These are phyloP conservation scores for Peronosclerospora sorghi DNA, from an alignment of 352 stramenopile species.

Conservation along the genomic window DNA sequence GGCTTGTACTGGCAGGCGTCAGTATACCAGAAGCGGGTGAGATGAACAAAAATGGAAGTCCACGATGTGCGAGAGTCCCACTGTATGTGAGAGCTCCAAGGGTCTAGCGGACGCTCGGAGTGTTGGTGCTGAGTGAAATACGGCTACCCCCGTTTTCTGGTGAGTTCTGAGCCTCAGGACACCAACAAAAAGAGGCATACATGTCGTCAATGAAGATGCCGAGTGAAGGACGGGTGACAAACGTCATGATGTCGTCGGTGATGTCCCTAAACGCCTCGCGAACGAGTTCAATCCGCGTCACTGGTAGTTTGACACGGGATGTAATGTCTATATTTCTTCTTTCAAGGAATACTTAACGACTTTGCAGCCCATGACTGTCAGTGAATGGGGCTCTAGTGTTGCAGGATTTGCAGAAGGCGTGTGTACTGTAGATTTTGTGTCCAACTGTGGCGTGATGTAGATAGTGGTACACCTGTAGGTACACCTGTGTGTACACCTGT, in stretches of 20 bases:
- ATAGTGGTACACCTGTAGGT: too few relatives aligned
- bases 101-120: too few relatives aligned
- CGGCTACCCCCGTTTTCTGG: too few relatives aligned
- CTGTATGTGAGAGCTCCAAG: too few relatives aligned
- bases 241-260: background rate
- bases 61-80: too few relatives aligned
- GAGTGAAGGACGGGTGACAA: background rate
- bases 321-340: constrained; percentile 6
- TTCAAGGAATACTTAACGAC: constrained; percentile 11
- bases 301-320: constrained; percentile 13
- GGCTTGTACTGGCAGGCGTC: too few relatives aligned
- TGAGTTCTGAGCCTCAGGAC: background rate
- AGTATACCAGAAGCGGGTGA: too few relatives aligned
- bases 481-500: too few relatives aligned
- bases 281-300: constrained; percentile 1
- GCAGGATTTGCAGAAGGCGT: constrained; percentile 3
- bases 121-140: too few relatives aligned
- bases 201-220: background rate
- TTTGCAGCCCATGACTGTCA: constrained; percentile 5
- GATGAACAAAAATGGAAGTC: too few relatives aligned
- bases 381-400: constrained; percentile 3
- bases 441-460: too few relatives aligned
- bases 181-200: background rate
- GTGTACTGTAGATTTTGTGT: too few relatives aligned
- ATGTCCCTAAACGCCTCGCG: background rate